Evolutionary conservation across 306 rosid species (phyloP), one percentile per base, ranked within the genome.

Genomic region (Quercus variabilis): DNA sequence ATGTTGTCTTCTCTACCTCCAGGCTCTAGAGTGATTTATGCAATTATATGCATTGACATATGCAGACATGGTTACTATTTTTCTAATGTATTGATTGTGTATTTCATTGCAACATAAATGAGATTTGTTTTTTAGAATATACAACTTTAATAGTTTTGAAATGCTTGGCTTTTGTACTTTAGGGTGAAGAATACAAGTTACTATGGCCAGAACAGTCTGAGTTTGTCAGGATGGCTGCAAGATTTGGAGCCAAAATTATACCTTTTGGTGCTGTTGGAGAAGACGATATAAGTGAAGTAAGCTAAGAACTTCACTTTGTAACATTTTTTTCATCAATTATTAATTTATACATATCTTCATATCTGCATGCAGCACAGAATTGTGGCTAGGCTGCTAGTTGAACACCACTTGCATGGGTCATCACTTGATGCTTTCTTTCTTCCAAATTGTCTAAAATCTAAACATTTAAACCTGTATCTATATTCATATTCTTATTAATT

Each of bases 131-230:
- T 73, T 20, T 56, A 51, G 57, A 77, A 43, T 74, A 69, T 75
- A 21, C 67, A 60, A 8, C 71, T 56, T 73, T 13, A 31, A 35
- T 33, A 67, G 17, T 9, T 67, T 67, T 67, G 72, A 67, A 67
- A 35, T 35, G 17, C 28, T 67, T 19, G 51, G 15, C 26, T 67
- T 70, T 8, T 74, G 72, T 64, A 65, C 78, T 73, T 49, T 83
- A 95, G 99, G 97, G 99, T 62, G 99, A 95, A 87, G 91, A 89
- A 73, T 91, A 92, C 82, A 92, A 89, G 83, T 78, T 95, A 58
- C 89, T 92, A 89, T 95, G 99, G 99, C 97, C 99, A 2, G 94
- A 95, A 78, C 92, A 79, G 81, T 87, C 97, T 1, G 99, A 95
- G 86, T 95, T 95, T 86, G 93, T 95, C 62, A 88, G 99, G 78